Evolutionary conservation across 257 asterid species (phyloP), one percentile per base, ranked within the genome.

Genomic region (Solanum pinnatisectum): DNA sequence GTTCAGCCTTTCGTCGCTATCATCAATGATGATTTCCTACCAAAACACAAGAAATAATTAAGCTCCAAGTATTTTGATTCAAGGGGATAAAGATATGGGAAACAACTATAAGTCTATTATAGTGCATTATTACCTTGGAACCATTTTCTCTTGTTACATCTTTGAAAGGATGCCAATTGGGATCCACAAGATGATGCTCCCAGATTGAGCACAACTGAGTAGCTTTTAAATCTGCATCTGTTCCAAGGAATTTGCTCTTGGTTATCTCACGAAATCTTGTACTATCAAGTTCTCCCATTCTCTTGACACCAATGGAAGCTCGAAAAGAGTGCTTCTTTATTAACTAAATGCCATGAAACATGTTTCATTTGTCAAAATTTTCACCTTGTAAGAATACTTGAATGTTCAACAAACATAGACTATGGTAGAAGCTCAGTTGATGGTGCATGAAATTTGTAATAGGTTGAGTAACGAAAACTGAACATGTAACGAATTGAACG

Each of bases 251-350:
- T 37, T 10, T 87, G 25, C 13, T 14, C 84, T 59, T 87, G 37
- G 85, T 67, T 76, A 84, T 87, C 52, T 23, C 37, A 10, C 36
- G 27, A 78, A 88, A 88, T 20, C 89, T 67, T 25, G 11, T 83
- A 30, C 4, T 3, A 68, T 90, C 87, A 46, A 90, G 39, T 30
- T 88, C 92, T 39, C 92, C 91, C 86, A 88, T 87, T 85, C 87
- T 84, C 90, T 90, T 90, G 68, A 90, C 72, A 20, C 89, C 87
- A 27, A 90, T 71, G 22, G 10, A 13, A 15, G 65, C 52, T 65
- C 20, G 14, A 5, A 39, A 46, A 82, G 86, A 18, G 10, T 18
- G 7, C 40, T 82, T 6, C 70, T 49, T 82, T 65, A 82, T 30
- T 33, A 67, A 67, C 86, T 82, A 82, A 49, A 49, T n/a, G n/a